Percentiles rank a stretch among this genome's conserved stretches.
Evolutionary conservation across 192 early-diverging fungal genomes (phyloP).

Genomic region (Chytriomyces confervae): DNA sequence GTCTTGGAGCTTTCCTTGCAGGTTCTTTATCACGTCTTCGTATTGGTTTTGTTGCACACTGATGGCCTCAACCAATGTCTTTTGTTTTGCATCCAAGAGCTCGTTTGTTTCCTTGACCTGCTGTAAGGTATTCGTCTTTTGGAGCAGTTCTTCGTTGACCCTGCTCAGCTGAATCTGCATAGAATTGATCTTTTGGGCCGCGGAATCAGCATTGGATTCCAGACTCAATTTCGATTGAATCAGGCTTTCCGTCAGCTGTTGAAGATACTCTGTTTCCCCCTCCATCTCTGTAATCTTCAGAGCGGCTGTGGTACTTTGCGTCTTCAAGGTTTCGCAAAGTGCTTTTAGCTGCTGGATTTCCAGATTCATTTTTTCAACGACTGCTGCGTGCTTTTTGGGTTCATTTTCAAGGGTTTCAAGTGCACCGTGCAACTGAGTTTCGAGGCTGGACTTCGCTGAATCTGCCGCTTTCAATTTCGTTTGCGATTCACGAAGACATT

Average conservation of each 20-base stretch:
- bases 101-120: background rate
- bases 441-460: conserved; percentile 27
- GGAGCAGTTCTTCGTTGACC: background rate
- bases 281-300: conserved; percentile 35
- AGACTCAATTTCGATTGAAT: conserved; percentile 39
- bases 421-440: conserved; percentile 8
- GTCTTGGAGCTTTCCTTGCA: background rate
- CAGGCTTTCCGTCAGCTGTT: conserved; percentile 34
- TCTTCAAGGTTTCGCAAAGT: background rate
- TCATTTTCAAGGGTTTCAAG: conserved; percentile 15
- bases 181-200: conserved; percentile 14
- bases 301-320: background rate
- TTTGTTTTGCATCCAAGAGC: background rate
- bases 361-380: conserved; percentile 15
- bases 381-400: conserved; percentile 24
- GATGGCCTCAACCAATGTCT: background rate
- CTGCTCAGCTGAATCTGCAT: conserved; percentile 3
- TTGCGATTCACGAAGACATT: conserved; percentile 4
- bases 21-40: background rate
- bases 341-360: background rate
- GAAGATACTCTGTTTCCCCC: conserved; percentile 28
- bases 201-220: conserved; percentile 29
- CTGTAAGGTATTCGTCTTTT: background rate
- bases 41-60: background rate
- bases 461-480: background rate